Evolutionary conservation across 176 grass and related monocot genomes (phyloP).

Genomic region (Chrysopogon serrulatus): DNA sequence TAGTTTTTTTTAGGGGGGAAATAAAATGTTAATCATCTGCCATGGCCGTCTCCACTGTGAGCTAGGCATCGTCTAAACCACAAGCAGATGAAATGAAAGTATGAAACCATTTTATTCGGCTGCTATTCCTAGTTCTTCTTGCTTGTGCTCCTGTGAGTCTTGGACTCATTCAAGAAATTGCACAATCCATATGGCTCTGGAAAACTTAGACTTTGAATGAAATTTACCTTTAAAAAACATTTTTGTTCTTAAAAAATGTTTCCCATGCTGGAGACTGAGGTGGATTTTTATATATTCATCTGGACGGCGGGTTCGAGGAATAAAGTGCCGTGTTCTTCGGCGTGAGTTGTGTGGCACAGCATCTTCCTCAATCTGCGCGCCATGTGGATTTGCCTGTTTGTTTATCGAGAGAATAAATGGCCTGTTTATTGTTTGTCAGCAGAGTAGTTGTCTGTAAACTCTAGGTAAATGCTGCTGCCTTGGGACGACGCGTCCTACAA

Average conservation of each 20-base stretch:
- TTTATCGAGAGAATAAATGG: background rate
- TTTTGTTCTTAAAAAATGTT: background rate
- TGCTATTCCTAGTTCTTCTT: too few relatives aligned
- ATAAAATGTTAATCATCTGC: too few relatives aligned
- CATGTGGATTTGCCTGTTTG: background rate
- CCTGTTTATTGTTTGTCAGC: background rate
- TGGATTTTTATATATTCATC: background rate
- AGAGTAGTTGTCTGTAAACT: background rate
- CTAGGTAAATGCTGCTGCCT: background rate
- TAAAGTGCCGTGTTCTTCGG: background rate
- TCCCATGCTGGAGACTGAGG: background rate
- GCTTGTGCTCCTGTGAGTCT: too few relatives aligned
- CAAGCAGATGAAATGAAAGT: too few relatives aligned
- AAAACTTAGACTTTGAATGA: too few relatives aligned
- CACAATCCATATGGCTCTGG: too few relatives aligned
- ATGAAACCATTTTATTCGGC: background rate
- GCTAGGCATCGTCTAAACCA: background rate
- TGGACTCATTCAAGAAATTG: too few relatives aligned
- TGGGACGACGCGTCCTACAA: background rate
- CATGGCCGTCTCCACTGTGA: background rate
- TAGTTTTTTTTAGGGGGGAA: too few relatives aligned
- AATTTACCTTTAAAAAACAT: too few relatives aligned
- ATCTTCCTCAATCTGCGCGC: background rate
- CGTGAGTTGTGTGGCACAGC: background rate
- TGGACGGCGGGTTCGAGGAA: background rate